These are phyloP conservation scores for Colletotrichum navitas DNA, from an alignment of 2,329 filamentous ascomycete species.

Conservation along the genomic window DNA sequence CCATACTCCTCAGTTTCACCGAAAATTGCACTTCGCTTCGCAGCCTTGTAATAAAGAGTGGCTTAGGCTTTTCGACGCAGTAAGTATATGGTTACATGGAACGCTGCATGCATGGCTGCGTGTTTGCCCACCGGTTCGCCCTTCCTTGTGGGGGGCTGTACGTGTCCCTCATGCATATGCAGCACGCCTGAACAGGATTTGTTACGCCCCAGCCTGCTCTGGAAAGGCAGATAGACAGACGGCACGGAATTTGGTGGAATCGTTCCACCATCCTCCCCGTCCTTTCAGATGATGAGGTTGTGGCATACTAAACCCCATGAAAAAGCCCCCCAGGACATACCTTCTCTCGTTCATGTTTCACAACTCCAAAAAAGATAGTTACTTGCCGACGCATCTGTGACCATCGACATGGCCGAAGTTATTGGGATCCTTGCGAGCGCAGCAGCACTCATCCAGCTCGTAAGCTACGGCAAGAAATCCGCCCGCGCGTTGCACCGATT, in stretches of 20 bases:
- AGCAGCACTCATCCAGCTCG: neutral
- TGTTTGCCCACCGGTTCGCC: constrained; percentile 1
- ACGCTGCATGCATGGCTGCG: neutral
- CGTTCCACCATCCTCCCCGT: neutral
- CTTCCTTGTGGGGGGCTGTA: neutral
- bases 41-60: neutral
- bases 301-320: neutral
- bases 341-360: neutral
- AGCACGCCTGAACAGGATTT: neutral
- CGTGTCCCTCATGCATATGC: neutral
- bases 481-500: neutral
- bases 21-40: neutral
- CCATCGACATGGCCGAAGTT: neutral
- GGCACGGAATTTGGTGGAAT: neutral
- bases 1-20: neutral
- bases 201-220: neutral
- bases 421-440: neutral
- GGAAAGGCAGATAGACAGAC: neutral
- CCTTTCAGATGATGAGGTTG: neutral
- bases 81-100: neutral
- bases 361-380: neutral
- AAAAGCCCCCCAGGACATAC: neutral
- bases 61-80: neutral
- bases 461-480: neutral
- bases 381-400: neutral